Evolutionary conservation across 495 filamentous ascomycete species (phyloP).

Genomic region (Penicillium coffeae): DNA sequence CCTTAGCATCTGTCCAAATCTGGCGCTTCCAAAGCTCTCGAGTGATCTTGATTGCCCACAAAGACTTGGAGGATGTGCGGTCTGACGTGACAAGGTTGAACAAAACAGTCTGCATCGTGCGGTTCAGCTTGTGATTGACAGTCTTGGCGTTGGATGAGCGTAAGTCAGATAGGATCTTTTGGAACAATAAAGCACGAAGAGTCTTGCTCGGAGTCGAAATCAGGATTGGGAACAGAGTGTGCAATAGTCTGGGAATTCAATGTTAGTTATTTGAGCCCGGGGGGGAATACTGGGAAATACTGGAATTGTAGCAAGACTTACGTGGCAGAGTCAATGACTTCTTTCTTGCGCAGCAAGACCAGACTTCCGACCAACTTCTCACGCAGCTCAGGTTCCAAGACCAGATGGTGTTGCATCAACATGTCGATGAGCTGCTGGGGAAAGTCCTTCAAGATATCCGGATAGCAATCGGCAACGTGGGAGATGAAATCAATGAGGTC

Average conservation of each 20-base stretch:
- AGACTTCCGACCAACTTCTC: conserved; percentile 94
- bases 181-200: conserved; percentile 75
- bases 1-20: conserved; percentile 82
- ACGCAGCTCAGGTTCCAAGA: conserved; percentile 73
- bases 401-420: conserved; percentile 72
- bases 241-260: conserved; percentile 54
- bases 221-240: conserved; percentile 89
- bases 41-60: conserved; percentile 92
- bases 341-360: conserved; percentile 83
- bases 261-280: conserved; percentile 6
- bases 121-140: conserved; percentile 87
- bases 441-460: conserved; percentile 70
- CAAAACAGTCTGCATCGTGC: conserved; percentile 85
- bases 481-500: conserved; percentile 87
- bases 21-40: conserved; percentile 84
- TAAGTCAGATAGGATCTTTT: conserved; percentile 88
- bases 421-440: conserved; percentile 77
- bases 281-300: not conserved
- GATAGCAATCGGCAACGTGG: conserved; percentile 92
- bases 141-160: conserved; percentile 77
- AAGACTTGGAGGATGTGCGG: conserved; percentile 72
- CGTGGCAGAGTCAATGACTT: conserved; percentile 78
- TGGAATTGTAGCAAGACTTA: no score
- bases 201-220: conserved; percentile 82
- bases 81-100: conserved; percentile 88